Evolutionary conservation across 768 basidiomycete species (phyloP).

Genomic region (Podaxis carcinomalis): DNA sequence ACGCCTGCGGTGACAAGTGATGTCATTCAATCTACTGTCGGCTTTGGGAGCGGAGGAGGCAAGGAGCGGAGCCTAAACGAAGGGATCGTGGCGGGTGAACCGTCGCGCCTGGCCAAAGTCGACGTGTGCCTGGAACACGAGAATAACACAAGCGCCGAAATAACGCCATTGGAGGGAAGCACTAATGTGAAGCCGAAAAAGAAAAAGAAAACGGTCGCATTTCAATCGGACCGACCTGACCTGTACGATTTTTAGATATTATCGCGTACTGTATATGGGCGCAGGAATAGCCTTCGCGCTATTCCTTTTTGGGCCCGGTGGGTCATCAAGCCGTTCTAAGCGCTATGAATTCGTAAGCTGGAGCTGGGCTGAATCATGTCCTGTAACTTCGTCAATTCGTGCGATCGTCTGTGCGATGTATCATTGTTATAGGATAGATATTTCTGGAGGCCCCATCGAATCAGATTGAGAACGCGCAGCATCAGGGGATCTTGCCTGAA

Average conservation of each 20-base stretch:
- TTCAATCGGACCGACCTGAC: conserved; percentile 63
- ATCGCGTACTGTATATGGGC: background rate
- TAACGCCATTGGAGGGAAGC: background rate
- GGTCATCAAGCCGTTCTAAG: background rate
- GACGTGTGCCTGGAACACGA: conserved; percentile 6
- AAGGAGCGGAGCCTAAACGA: conserved; percentile 25
- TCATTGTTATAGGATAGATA: background rate
- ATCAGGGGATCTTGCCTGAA: background rate
- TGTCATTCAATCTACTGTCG: background rate
- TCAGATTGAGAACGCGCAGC: background rate
- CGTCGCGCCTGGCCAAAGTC: conserved; percentile 29
- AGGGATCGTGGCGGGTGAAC: conserved; percentile 17
- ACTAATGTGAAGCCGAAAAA: conserved; percentile 10
- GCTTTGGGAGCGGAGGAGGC: conserved; percentile 24
- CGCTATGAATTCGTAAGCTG: background rate
- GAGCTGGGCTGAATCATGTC: background rate
- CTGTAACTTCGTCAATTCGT: no score
- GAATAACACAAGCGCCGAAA: background rate
- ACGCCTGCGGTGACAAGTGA: conserved; percentile 27
- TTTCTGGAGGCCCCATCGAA: background rate
- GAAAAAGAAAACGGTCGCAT: conserved; percentile 64
- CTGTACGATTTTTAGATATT: conserved; percentile 43
- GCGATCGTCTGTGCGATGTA: background rate
- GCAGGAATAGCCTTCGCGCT: background rate
- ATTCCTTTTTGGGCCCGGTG: background rate